Base-by-base conservation (phyloP, 495 filamentous ascomycete genomes). In the Penicillium psychrofluorescens region DNA sequence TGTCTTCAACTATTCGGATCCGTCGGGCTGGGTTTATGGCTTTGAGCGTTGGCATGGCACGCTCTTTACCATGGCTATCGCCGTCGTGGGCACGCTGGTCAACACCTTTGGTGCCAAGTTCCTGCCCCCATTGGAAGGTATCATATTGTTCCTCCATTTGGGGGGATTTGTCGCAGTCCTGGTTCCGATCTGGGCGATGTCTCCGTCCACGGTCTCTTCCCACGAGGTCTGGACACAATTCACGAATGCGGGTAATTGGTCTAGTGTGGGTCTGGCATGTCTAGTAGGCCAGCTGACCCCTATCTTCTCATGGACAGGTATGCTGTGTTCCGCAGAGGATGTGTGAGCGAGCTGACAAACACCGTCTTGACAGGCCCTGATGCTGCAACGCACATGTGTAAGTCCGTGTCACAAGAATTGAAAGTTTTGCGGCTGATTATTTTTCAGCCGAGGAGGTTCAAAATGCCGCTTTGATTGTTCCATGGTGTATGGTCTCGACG, bases 111-210 rank as follows among this genome's bases (percentile, higher is more conserved):
- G 62, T 6, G 63, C 64, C 37, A 64, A 44, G 28, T 33, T 58
- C 2, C 47, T 77, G 33, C 62, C 70, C 29, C 55, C 55, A 7
- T 54, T 72, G 30, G 73, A 78, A 40, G 58, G 54, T 2, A 38
- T 67, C 1, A 64, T 76, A 14, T 52, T 78, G 3, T 53, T 68
- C 35, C 43, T 77, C 11, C 73, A 78, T 33, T 32, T 78, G 0
- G 43, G 61, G 4, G 74, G 70, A 5, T 77, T 77, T 33, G 61
- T 78, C n/a, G 74, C 62, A 6, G 64, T 77, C 2, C 36, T 78
- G 5, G 64, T 75, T 6, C 56, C 67, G 6, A 49, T 79, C 30
- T 66, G 71, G 51, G 61, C 53, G 27, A 58, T 75, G 40, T 59
- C 65, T 1, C 64, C 71, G 7, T 70, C 66, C 16, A 47, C 42